Percentiles rank a stretch among this genome's conserved stretches.
Conservation (phyloP, 805 yeast species). For the Kurtzmaniella fragi region DNA sequence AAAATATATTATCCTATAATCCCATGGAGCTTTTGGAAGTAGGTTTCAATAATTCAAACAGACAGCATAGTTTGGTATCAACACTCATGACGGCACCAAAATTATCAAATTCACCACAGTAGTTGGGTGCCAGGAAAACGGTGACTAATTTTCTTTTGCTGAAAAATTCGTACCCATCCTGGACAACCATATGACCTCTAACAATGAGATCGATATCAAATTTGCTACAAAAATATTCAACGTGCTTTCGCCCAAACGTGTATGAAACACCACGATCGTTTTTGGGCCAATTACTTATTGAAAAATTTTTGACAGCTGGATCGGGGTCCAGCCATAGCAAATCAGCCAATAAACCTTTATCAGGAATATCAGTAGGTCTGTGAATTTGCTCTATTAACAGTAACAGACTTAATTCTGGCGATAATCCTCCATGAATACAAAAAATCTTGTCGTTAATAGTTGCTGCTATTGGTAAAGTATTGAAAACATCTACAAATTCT, state of each 20-base stretch:
- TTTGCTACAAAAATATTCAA: slow-evolving; percentile 59
- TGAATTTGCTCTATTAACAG: slow-evolving; percentile 66
- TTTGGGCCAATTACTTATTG: slow-evolving; percentile 60
- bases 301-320: slow-evolving; percentile 28
- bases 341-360: slow-evolving; percentile 72
- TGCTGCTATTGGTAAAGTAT: slow-evolving; percentile 58
- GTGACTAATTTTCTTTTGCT: slow-evolving; percentile 71
- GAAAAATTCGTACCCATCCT: slow-evolving; percentile 82
- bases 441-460: slow-evolving; percentile 54
- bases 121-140: slow-evolving; percentile 78
- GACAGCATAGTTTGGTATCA: slow-evolving; percentile 61
- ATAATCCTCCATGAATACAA: slow-evolving; percentile 68
- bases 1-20: neutral
- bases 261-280: slow-evolving; percentile 83
- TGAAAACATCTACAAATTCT: slow-evolving; percentile 49
- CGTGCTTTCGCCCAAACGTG: slow-evolving; percentile 69
- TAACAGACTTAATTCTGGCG: slow-evolving; percentile 63
- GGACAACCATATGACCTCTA: slow-evolving; percentile 87
- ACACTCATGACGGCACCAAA: slow-evolving; percentile 80
- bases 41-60: slow-evolving; percentile 68
- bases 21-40: slow-evolving; percentile 1
- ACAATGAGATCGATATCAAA: slow-evolving; percentile 75
- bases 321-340: slow-evolving; percentile 83
- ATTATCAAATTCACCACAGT: slow-evolving; percentile 76
- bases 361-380: slow-evolving; percentile 83